Conservation (phyloP, 106 monocot genomes). For the Xerophyta viscosa region DNA sequence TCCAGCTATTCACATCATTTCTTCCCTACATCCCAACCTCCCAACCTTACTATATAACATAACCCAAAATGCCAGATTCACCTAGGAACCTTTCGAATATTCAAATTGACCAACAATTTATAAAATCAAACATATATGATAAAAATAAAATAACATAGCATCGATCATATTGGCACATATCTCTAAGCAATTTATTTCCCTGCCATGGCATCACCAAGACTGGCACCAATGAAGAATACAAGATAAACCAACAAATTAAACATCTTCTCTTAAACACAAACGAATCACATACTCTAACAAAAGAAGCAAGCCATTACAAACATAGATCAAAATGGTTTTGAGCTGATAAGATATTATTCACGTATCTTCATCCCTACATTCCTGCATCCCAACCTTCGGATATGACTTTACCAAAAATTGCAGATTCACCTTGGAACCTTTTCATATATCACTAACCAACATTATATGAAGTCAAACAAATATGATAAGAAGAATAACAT, state of each 20-base stretch:
- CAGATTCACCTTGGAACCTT: background rate
- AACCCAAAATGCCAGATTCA: background rate
- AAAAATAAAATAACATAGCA: too few species aligned
- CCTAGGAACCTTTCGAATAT: background rate
- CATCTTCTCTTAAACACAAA: too few species aligned
- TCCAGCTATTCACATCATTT: background rate
- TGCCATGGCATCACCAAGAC: too few species aligned
- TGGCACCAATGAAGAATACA: too few species aligned
- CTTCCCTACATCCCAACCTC: background rate
- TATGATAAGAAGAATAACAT: background rate
- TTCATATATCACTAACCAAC: background rate
- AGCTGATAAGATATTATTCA: background rate
- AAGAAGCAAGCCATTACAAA: too few species aligned
- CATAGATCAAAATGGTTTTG: too few species aligned
- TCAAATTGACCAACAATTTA: too few species aligned
- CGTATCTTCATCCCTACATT: background rate
- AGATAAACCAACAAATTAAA: too few species aligned
- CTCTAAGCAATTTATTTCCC: too few species aligned
- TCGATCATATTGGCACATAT: conserved; percentile 65
- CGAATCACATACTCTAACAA: too few species aligned
- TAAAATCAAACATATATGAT: too few species aligned
- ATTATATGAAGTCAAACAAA: background rate
- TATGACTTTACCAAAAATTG: background rate
- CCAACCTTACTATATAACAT: background rate
- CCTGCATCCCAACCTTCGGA: background rate